A percentile compares a stretch with the other conserved stretches of the same genome.
phyloP scores from a whole-genome alignment of 2,329 filamentous ascomycete species.

The Beauveria brongniartii region DNA sequence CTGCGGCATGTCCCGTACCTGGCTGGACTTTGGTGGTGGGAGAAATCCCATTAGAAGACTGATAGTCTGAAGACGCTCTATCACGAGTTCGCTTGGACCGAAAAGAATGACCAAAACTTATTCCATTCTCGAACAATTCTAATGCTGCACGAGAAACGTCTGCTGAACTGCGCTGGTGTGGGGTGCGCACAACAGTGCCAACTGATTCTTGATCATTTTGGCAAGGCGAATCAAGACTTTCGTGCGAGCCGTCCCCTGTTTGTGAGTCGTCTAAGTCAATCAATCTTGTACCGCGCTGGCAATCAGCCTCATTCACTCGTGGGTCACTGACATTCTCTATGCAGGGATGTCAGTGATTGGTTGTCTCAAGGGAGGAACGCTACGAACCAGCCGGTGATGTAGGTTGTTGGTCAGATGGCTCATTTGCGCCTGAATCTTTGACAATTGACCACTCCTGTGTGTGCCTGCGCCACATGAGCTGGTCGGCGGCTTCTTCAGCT shows the following conservation, averaged over 20 bases:
- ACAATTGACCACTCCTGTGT: conserved; percentile 44
- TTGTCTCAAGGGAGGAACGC: background rate
- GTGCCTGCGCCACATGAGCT: conserved; percentile 36
- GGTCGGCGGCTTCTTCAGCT: conserved; percentile 22
- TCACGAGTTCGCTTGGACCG: background rate
- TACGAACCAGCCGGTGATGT: background rate
- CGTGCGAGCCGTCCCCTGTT: background rate
- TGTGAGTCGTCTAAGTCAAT: conserved; percentile 13
- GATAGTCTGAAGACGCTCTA: background rate
- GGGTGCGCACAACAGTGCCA: conserved; percentile 31
- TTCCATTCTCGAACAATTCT: conserved; percentile 26
- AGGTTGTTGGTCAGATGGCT: background rate
- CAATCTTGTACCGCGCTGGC: background rate
- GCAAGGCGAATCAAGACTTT: background rate
- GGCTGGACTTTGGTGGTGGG: conserved; percentile 2
- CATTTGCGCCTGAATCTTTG: conserved; percentile 37
- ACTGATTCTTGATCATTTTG: conserved; percentile 20
- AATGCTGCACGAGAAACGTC: conserved; percentile 18
- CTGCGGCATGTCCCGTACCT: background rate
- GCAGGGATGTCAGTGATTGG: background rate
- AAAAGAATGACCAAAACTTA: conserved; percentile 20
- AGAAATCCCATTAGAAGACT: background rate
- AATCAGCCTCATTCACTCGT: background rate
- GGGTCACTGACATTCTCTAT: background rate
- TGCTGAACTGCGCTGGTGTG: conserved; percentile 19